Conservation (phyloP, 768 basidiomycete genomes). For the Lactarius deliciosus region DNA sequence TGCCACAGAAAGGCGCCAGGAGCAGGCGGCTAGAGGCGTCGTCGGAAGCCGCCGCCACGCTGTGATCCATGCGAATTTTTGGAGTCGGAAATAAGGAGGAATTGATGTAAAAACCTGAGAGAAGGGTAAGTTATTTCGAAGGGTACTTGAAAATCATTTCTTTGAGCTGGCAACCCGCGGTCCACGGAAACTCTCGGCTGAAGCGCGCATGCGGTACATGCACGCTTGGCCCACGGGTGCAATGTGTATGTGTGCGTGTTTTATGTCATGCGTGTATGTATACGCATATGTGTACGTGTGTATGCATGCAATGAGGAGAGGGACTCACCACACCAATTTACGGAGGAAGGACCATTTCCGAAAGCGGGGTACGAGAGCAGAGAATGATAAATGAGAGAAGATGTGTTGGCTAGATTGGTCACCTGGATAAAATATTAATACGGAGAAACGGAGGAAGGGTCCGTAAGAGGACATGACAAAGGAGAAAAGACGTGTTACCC, state of each 20-base stretch:
- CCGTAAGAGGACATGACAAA: conserved; percentile 7
- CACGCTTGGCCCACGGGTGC: background rate
- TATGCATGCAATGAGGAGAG: conserved; percentile 12
- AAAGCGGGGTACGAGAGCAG: conserved; percentile 70
- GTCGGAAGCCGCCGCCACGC: background rate
- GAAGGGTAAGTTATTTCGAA: conserved; percentile 25
- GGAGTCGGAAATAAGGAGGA: conserved; percentile 60
- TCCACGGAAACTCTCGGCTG: conserved; percentile 12
- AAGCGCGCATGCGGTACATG: background rate
- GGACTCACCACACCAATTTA: conserved; percentile 91
- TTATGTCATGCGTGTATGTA: background rate
- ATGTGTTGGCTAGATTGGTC: conserved; percentile 83
- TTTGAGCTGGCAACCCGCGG: conserved; percentile 28
- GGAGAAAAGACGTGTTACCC: conserved; percentile 50
- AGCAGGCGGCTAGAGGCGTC: conserved; percentile 44
- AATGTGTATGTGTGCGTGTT: background rate
- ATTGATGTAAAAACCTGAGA: conserved; percentile 81
- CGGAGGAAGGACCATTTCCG: conserved; percentile 61
- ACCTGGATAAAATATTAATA: conserved; percentile 46
- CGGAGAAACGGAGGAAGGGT: conserved; percentile 11
- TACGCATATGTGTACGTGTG: background rate
- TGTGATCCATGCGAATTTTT: conserved; percentile 30
- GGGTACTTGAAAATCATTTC: conserved; percentile 34
- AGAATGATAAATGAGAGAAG: conserved; percentile 77
- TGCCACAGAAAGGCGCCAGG: conserved; percentile 85